phyloP scores from a whole-genome alignment of 2,329 filamentous ascomycete species.

The Apiospora marii region DNA sequence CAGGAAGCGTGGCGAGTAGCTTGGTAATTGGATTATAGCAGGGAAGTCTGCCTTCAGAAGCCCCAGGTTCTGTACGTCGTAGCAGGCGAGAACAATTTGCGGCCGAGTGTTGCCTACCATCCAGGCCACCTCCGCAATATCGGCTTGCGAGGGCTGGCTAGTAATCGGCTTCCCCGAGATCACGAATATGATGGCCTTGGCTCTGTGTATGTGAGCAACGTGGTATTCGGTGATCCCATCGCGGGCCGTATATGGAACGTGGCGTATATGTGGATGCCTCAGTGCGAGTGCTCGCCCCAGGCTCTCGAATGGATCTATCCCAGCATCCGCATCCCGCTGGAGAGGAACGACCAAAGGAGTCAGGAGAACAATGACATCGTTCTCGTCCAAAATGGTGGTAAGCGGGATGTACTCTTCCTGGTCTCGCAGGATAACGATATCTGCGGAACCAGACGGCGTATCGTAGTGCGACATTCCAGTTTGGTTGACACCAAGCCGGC shows the following conservation, averaged over 20 bases:
- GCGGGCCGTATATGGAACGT: slow-evolving; percentile 74
- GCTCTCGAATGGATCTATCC: slow-evolving; percentile 75
- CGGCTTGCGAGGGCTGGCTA: slow-evolving; percentile 59
- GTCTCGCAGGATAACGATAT: slow-evolving; percentile 15
- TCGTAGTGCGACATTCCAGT: slow-evolving; percentile 20
- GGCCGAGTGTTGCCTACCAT: slow-evolving; percentile 56
- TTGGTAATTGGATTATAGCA: slow-evolving; percentile 59
- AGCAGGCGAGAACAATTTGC: slow-evolving; percentile 62
- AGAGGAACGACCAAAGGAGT: slow-evolving; percentile 63
- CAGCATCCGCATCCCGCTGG: slow-evolving; percentile 49
- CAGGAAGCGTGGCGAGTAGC: slow-evolving; percentile 57
- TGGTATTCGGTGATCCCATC: slow-evolving; percentile 71
- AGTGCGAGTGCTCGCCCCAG: slow-evolving; percentile 70
- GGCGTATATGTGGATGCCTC: slow-evolving; percentile 68
- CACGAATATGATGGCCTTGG: slow-evolving; percentile 68
- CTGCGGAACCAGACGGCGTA: slow-evolving; percentile 5
- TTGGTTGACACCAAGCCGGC: slow-evolving; percentile 12
- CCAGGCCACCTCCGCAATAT: slow-evolving; percentile 55
- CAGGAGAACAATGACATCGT: slow-evolving; percentile 66
- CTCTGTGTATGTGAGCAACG: slow-evolving; percentile 66
- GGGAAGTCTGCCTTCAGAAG: slow-evolving; percentile 53
- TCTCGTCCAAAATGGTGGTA: slow-evolving; percentile 52
- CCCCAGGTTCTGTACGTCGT: slow-evolving; percentile 49
- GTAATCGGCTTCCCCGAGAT: slow-evolving; percentile 57
- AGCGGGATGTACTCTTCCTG: slow-evolving; percentile 52